phyloP scores from a whole-genome alignment of 345 rosid species.

The Citrus unshiu region DNA sequence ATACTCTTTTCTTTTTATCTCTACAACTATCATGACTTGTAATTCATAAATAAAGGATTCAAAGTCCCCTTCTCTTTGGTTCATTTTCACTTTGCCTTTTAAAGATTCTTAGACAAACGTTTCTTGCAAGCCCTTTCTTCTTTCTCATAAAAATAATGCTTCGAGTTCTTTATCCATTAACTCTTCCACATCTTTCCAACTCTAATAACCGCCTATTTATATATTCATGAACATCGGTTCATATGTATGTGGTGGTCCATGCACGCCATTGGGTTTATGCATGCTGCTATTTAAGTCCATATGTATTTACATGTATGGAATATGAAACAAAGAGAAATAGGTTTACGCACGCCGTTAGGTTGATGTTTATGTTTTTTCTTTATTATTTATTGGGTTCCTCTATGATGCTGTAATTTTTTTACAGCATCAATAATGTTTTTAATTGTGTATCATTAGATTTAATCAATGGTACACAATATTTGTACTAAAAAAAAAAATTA shows the following conservation, averaged over 20 bases:
- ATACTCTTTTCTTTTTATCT: neutral
- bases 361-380: too few relatives aligned
- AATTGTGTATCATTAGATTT: too few relatives aligned
- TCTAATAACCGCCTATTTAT: neutral
- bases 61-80: constrained; percentile 16
- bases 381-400: too few relatives aligned
- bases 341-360: too few relatives aligned
- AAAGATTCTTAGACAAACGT: constrained; percentile 45
- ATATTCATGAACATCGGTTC: too few relatives aligned
- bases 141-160: neutral
- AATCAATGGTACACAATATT: too few relatives aligned
- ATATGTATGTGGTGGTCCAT: neutral
- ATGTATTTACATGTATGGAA: too few relatives aligned
- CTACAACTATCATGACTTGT: neutral
- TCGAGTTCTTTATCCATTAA: neutral
- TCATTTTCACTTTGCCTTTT: constrained; percentile 29
- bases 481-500: too few relatives aligned
- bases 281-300: neutral
- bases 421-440: too few relatives aligned
- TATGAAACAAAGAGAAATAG: neutral
- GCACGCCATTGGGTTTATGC: neutral
- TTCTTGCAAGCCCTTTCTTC: constrained; percentile 33
- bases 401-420: too few relatives aligned
- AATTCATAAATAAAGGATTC: constrained; percentile 16
- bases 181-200: neutral